Base-by-base conservation (phyloP, 192 early-diverging fungal genomes). In the Backusella tarrabulga region DNA sequence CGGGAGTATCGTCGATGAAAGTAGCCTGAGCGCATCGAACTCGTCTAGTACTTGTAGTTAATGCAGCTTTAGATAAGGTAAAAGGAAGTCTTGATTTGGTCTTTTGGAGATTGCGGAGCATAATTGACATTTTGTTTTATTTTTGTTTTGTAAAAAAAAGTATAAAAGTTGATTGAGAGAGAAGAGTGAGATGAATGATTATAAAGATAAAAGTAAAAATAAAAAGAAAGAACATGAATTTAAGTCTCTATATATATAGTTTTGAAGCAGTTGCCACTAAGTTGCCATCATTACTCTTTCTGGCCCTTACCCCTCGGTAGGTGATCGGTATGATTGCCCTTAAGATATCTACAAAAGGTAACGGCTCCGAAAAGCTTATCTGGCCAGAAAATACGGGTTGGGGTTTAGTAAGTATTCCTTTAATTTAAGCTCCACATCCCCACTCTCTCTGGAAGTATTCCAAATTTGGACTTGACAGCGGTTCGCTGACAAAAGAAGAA, bases 381-480 rank as follows among this genome's bases (percentile, higher is more conserved):
- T 29, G 12, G 56, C 56, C 23, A 63, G 26, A 29, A 63, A 6
- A 29, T n/a, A 63, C 4, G 26, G n/a, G 26, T 63, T 63, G 56
- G 56, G 56, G 56, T 63, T 29, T 14, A 26, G 21, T 63, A 63
- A 14, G 4, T 23, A 26, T 4, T 63, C 3, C 3, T 12, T 29
- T 26, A 29, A 63, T 63, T 63, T 63, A 63, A 63, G 23, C 56
- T 63, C 56, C 56, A 26, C 56, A 14, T 63, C 26, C 56, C 56
- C 56, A 63, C 23, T 26, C 23, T 29, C 21, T 11, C 11, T 63
- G 56, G 56, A 63, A 9, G 26, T 4, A 14, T 12, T 63, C 56
- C 56, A 63, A 63, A 63, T 63, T 63, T 63, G 56, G 56, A 63
- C 56, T 63, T 63, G 56, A 63, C 56, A 63, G 56, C 56, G 56